Evolutionary conservation across 2,329 filamentous ascomycete species (phyloP).

Genomic region (Fusarium continuum): DNA sequence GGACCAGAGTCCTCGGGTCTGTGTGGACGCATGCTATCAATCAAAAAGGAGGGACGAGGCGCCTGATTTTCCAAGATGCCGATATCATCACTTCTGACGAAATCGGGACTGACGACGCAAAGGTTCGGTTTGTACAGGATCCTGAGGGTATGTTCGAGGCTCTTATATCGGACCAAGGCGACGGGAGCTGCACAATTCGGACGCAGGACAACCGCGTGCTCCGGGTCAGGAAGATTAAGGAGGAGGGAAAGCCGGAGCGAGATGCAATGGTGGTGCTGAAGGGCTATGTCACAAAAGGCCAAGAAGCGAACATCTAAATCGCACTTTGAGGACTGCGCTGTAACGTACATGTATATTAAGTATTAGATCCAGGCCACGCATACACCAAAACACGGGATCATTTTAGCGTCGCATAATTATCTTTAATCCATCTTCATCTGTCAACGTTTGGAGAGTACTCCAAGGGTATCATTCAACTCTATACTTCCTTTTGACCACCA

Average conservation of each 20-base stretch:
- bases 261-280: constrained; percentile 40
- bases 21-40: constrained; percentile 66
- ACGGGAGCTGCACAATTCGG: constrained; percentile 39
- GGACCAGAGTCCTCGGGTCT: constrained; percentile 68
- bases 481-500: not conserved
- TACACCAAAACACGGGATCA: not conserved
- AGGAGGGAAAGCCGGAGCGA: constrained; percentile 47
- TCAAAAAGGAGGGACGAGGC: constrained; percentile 40
- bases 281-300: not conserved
- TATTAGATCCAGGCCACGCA: not conserved
- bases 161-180: constrained; percentile 11
- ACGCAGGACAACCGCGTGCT: constrained; percentile 36
- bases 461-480: constrained; percentile 42
- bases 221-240: constrained; percentile 45
- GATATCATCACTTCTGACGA: constrained; percentile 32
- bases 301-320: not conserved
- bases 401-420: not conserved
- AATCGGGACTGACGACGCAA: not conserved
- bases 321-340: not conserved
- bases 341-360: not conserved
- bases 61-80: constrained; percentile 53
- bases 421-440: not conserved
- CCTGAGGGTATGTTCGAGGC: constrained; percentile 10
- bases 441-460: constrained; percentile 7
- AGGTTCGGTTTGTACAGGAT: constrained; percentile 32